phyloP scores from a whole-genome alignment of 176 grass and related monocot species.

The Saccharum officinarum region DNA sequence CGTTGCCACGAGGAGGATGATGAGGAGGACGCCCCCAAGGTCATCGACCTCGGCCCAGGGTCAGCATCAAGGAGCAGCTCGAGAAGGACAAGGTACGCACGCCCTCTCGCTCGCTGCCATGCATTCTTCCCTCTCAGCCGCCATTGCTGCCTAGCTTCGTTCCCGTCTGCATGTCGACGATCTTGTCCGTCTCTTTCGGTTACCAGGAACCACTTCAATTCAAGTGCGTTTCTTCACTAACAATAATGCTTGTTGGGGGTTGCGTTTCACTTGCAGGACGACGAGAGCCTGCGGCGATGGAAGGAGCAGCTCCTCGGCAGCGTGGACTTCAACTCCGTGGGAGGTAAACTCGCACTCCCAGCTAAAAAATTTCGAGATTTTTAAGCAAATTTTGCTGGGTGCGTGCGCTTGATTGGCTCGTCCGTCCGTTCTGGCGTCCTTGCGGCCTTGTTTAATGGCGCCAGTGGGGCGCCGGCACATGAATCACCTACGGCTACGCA shows the following conservation, averaged over 20 bases:
- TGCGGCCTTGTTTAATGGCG: slow-evolving; percentile 26
- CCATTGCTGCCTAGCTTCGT: background rate
- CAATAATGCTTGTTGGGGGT: background rate
- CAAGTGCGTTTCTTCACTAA: background rate
- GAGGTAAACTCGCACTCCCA: slow-evolving; percentile 56
- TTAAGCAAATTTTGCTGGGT: background rate
- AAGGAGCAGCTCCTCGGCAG: slow-evolving; percentile 93
- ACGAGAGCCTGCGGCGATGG: slow-evolving; percentile 96
- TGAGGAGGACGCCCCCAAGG: slow-evolving; percentile 45
- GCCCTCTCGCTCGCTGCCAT: background rate
- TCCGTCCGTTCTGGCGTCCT: background rate
- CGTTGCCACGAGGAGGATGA: slow-evolving; percentile 41
- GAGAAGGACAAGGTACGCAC: slow-evolving; percentile 88
- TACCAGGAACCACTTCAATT: background rate
- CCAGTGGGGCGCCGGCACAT: slow-evolving; percentile 30
- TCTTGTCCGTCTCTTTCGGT: background rate
- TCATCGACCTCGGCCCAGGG: slow-evolving; percentile 71
- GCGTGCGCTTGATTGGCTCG: background rate
- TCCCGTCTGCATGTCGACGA: background rate
- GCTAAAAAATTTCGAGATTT: background rate
- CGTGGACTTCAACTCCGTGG: slow-evolving; percentile 92
- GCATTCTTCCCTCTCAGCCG: background rate
- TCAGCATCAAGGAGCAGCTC: slow-evolving; percentile 99
- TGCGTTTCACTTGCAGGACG: slow-evolving; percentile 51
- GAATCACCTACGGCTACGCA: slow-evolving; percentile 13